Evolutionary conservation across 2,329 filamentous ascomycete species (phyloP).

Genomic region (Xylariaceae sp.): DNA sequence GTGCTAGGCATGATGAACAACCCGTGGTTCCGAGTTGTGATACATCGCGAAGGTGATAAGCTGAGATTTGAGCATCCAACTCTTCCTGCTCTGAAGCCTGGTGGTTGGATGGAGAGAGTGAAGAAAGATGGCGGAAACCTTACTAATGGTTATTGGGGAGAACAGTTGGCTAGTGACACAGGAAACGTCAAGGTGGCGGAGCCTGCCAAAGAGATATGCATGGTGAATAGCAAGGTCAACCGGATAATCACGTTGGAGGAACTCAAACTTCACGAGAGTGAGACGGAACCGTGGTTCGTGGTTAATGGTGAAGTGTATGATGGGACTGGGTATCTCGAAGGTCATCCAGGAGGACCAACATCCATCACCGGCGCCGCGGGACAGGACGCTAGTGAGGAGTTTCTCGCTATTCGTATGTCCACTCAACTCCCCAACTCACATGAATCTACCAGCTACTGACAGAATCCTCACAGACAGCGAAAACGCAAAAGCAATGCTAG

Average conservation of each 20-base stretch:
- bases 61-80: constrained; percentile 87
- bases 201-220: constrained; percentile 64
- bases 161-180: constrained; percentile 57
- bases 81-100: constrained; percentile 70
- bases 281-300: constrained; percentile 78
- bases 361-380: constrained; percentile 83
- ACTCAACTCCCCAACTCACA: constrained; percentile 23
- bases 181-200: constrained; percentile 44
- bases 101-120: constrained; percentile 91
- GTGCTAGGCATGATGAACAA: constrained; percentile 98
- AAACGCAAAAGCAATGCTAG: constrained; percentile 89
- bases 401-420: constrained; percentile 81
- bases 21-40: constrained; percentile 82
- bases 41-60: constrained; percentile 62
- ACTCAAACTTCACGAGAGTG: constrained; percentile 63
- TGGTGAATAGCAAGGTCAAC: constrained; percentile 68
- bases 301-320: constrained; percentile 87
- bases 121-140: constrained; percentile 81
- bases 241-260: constrained; percentile 68
- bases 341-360: constrained; percentile 80
- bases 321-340: constrained; percentile 75
- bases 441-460: neutral
- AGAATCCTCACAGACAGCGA: constrained; percentile 66
- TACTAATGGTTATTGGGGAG: constrained; percentile 81
- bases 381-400: constrained; percentile 81